Evolutionary conservation across 371 early-diverging fungal species (phyloP).

Genomic region (Umbelopsis sp.): DNA sequence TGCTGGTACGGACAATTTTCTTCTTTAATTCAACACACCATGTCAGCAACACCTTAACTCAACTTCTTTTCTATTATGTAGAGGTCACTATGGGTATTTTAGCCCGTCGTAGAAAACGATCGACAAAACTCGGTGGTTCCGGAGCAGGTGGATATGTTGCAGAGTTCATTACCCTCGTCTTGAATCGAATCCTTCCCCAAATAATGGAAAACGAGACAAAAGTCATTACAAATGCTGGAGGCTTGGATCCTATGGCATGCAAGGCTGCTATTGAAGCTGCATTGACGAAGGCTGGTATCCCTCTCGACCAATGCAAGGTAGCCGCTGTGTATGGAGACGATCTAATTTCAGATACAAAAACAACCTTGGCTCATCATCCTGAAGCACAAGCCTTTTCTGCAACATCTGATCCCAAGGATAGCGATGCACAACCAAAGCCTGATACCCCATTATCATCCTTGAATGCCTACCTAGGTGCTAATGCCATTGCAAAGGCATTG

Average conservation of each 20-base stretch:
- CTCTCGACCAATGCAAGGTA: constrained; percentile 46
- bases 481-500: constrained; percentile 64
- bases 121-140: constrained; percentile 52
- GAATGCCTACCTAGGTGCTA: constrained; percentile 69
- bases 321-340: constrained; percentile 78
- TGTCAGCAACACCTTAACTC: background rate
- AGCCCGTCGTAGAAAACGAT: constrained; percentile 58
- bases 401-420: constrained; percentile 43
- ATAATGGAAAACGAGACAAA: constrained; percentile 64
- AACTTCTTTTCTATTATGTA: constrained; percentile 16
- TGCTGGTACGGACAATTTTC: constrained; percentile 45
- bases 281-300: constrained; percentile 52
- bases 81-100: constrained; percentile 82
- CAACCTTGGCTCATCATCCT: constrained; percentile 35
- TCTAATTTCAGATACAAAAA: constrained; percentile 34
- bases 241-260: constrained; percentile 69
- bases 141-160: constrained; percentile 64
- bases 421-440: constrained; percentile 54
- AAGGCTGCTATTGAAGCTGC: constrained; percentile 70
- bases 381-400: constrained; percentile 57
- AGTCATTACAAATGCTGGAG: constrained; percentile 79
- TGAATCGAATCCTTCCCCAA: constrained; percentile 55
- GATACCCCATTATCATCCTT: constrained; percentile 60
- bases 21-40: background rate
- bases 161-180: constrained; percentile 64